These are phyloP conservation scores for Corynespora cassiicola DNA, from an alignment of 2,329 filamentous ascomycete species.

Conservation along the genomic window DNA sequence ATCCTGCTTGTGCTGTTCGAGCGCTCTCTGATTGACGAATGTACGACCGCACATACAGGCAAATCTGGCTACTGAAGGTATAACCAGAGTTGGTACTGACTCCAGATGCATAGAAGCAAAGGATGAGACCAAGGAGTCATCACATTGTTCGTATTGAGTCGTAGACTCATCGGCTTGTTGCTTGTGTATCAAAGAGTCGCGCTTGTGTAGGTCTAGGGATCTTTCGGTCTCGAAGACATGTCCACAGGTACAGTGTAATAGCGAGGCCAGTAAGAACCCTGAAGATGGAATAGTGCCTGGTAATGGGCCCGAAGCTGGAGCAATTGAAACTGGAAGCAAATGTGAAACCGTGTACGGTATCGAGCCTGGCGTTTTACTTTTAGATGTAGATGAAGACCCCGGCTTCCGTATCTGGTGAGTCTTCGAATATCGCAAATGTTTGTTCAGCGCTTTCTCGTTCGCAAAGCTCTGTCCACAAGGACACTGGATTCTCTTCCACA, in stretches of 20 bases:
- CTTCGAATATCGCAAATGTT: conserved; percentile 10
- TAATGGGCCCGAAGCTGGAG: conserved; percentile 5
- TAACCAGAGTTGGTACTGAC: no score
- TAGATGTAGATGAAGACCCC: not conserved
- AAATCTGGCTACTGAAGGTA: no score
- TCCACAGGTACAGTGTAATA: conserved; percentile 7
- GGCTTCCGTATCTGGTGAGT: conserved; percentile 8
- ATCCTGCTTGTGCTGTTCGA: no score
- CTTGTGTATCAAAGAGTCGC: conserved; percentile 10
- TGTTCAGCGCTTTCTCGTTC: conserved; percentile 6
- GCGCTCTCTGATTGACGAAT: no score
- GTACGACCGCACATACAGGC: no score
- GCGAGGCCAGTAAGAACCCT: conserved; percentile 4
- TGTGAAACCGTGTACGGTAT: conserved; percentile 8
- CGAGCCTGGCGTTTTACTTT: conserved; percentile 6
- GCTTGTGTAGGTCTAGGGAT: conserved; percentile 8
- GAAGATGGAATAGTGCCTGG: conserved; percentile 8
- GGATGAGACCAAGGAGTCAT: no score
- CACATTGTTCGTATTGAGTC: no score
- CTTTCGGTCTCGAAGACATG: conserved; percentile 8
- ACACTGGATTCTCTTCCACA: conserved; percentile 8
- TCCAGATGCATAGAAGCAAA: no score
- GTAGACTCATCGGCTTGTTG: conserved; percentile 10
- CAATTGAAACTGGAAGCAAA: conserved; percentile 5
- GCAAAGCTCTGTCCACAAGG: conserved; percentile 10